Evolutionary conservation across 441 rosid genomes (phyloP), one percentile per base, ranked within the genome.

Genomic region (Heliophila coronopifolia): DNA sequence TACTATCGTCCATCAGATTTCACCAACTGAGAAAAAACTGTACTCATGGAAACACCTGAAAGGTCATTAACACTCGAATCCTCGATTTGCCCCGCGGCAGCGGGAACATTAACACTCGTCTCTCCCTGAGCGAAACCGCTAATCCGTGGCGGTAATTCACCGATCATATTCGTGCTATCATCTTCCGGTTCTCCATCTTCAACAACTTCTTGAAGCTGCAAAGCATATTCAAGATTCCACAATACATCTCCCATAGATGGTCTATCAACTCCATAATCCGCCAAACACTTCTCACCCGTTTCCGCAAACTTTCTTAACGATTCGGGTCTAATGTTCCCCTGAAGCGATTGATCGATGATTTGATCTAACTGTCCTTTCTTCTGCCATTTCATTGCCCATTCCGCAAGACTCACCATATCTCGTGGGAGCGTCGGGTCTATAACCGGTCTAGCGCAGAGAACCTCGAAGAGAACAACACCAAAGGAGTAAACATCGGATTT

Each of bases 401-500:
- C 94, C 0, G 94, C 90, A 54, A 84, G 73, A 73, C 79, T 84
- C 63, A 79, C 94, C 90, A 62, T 84, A 59, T 81, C 90, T 66
- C 94, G 63, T 0, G 84, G 73, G 28, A 79, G 82, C 8, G 83
- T 48, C 0, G 86, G 86, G 50, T 79, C 86, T 32, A 79, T 76
- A 37, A 77, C 84, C 7, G 84, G 84, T 63, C 84, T 77, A n/a
- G 95, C 95, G 59, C 95, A 89, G 13, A 89, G 79, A 49, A 85
- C 88, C 71, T 89, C 97, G 2, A 89, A 78, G 33, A 89, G 64
- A 22, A 89, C 97, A 47, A 89, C 97, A 0, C 97, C 97, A 7
- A 89, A 85, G 9, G 97, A 89, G 70, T 89, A 89, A 13, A 89
- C 93, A 53, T 89, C 95, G 1, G 97, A 88, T 66, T 88, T 88